Percentiles rank a stretch among this genome's conserved stretches.
Evolutionary conservation across 1,139 yeast genomes (phyloP).

Genomic region (Magnusiomyces fungicola): DNA sequence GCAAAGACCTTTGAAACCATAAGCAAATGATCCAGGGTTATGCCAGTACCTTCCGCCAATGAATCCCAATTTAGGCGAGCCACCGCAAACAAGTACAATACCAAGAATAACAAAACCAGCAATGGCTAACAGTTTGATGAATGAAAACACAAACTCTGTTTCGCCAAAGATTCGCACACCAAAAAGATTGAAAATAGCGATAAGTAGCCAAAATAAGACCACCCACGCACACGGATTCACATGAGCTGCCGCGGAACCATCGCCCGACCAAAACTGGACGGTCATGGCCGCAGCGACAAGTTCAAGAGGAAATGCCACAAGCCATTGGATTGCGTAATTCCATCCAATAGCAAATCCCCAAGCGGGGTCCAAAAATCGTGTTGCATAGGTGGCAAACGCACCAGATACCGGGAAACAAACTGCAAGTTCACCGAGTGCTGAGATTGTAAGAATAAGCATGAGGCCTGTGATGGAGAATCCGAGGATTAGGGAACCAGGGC

Average conservation of each 20-base stretch:
- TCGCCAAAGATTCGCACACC: constrained; percentile 76
- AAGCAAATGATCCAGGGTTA: constrained; percentile 54
- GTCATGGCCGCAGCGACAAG: constrained; percentile 73
- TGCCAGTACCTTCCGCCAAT: constrained; percentile 60
- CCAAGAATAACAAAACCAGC: constrained; percentile 61
- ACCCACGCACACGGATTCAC: constrained; percentile 2
- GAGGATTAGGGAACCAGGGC: constrained; percentile 68
- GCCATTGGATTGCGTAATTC: constrained; percentile 79
- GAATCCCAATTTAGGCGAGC: constrained; percentile 54
- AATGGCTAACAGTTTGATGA: constrained; percentile 56
- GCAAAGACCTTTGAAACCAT: constrained; percentile 75
- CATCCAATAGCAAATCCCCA: constrained; percentile 80
- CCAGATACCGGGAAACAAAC: constrained; percentile 68
- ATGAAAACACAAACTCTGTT: constrained; percentile 60
- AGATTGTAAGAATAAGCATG: constrained; percentile 61
- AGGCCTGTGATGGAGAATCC: constrained; percentile 56
- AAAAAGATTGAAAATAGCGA: constrained; percentile 52
- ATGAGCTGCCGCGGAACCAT: constrained; percentile 22
- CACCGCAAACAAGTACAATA: constrained; percentile 57
- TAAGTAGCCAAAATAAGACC: constrained; percentile 39
- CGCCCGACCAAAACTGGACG: constrained; percentile 49
- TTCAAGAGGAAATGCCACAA: constrained; percentile 70
- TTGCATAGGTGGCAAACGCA: constrained; percentile 59
- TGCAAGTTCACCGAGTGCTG: constrained; percentile 71
- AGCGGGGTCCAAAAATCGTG: constrained; percentile 61